A percentile compares a stretch with the other conserved stretches of the same genome.
Conservation (phyloP, 495 filamentous ascomycete genomes). For the Chaetomium fimeti region DNA sequence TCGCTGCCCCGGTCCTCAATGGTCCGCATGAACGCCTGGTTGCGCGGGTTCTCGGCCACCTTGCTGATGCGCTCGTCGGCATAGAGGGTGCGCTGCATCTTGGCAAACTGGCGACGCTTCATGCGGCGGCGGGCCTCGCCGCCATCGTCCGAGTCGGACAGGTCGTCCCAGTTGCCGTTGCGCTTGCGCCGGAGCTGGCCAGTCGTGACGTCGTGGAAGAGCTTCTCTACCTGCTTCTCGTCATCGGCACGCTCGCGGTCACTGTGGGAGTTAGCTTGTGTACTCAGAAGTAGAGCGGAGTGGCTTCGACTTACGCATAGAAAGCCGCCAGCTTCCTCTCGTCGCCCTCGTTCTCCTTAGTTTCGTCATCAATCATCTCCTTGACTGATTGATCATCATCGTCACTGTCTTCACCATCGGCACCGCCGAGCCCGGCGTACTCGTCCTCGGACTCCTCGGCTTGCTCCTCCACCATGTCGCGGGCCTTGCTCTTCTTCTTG, state of each 20-base stretch:
- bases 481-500: slow-evolving; percentile 85
- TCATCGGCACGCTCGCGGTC: slow-evolving; percentile 66
- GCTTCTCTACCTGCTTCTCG: slow-evolving; percentile 82
- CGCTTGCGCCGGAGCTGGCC: slow-evolving; percentile 79
- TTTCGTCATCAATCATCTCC: slow-evolving; percentile 84
- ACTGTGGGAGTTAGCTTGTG: slow-evolving; percentile 36
- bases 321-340: slow-evolving; percentile 79
- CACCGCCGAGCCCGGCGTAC: slow-evolving; percentile 90
- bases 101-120: slow-evolving; percentile 84
- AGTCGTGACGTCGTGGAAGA: slow-evolving; percentile 88
- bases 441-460: slow-evolving; percentile 98
- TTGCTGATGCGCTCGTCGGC: slow-evolving; percentile 88
- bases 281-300: too few relatives aligned
- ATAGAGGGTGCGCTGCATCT: slow-evolving; percentile 85
- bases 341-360: slow-evolving; percentile 67
- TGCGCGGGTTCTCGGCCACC: slow-evolving; percentile 87
- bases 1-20: slow-evolving; percentile 82
- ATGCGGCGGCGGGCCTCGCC: slow-evolving; percentile 69
- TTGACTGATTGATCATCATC: slow-evolving; percentile 60
- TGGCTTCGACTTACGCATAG: slow-evolving; percentile 68
- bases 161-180: slow-evolving; percentile 69
- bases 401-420: slow-evolving; percentile 78
- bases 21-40: slow-evolving; percentile 80
- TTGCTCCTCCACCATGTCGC: slow-evolving; percentile 84
- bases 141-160: slow-evolving; percentile 86